Evolutionary conservation across 2,329 filamentous ascomycete genomes (phyloP), one percentile per base, ranked within the genome.

Genomic region (Colletotrichum zoysiae): DNA sequence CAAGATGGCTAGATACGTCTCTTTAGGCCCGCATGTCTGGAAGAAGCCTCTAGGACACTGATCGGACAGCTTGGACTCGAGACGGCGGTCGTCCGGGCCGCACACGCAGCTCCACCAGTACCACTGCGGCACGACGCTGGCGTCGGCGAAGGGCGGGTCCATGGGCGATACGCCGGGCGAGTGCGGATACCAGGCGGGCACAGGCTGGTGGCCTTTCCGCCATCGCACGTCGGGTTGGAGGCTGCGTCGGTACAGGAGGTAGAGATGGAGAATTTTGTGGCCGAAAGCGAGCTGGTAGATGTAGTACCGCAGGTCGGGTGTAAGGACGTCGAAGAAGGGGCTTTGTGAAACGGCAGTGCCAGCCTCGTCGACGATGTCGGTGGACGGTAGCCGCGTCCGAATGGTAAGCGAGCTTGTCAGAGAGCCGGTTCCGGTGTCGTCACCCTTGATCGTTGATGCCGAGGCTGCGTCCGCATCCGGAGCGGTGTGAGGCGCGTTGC

Each of bases 61-160:
- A 42, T 73, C 62, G 11, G 53, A 61, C 65, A 73, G 58, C 23
- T 67, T 70, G 30, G 66, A 67, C 59, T 74, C 73, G 50, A 73
- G 62, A 14, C 50, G 56, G 23, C 61, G 65, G 61, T 70, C 60
- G 20, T 74, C 70, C n/a, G 62, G 70, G 50, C 58, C 70, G 48
- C 73, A 74, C 26, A 74, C 70, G 63, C 73, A 74, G 35, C 70
- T 73, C 73, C 73, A 74, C 73, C 73, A 74, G 58, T 73, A 70
- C 73, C 73, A 74, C 58, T 73, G 65, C 51, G 73, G 70, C 55
- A 58, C 40, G 46, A 62, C 60, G 62, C 42, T 66, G 20, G 65
- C 62, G 46, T 74, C 66, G 11, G 38, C 70, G n/a, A 59, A 74
- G 6, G 69, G 71, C 50, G 70, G 70, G 50, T 74, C 72, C 60